phyloP scores from a whole-genome alignment of 1,139 yeast genomes.

The Kurtzmaniella quercitrusa region DNA sequence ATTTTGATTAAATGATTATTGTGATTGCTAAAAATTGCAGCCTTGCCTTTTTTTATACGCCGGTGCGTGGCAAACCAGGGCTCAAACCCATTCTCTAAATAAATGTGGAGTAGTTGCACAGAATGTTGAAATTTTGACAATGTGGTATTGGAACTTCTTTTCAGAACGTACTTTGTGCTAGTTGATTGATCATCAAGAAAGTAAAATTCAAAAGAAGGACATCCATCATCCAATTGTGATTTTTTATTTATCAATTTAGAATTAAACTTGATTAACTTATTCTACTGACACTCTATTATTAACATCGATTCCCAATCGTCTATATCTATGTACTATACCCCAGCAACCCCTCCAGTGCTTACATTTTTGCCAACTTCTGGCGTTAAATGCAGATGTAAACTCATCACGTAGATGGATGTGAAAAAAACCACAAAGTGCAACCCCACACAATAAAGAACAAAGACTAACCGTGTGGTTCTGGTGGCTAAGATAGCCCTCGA shows the following conservation, averaged over 20 bases:
- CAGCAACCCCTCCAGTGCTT: constrained; percentile 38
- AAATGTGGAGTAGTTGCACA: too few species aligned
- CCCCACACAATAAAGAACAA: constrained; percentile 68
- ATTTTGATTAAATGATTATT: not conserved
- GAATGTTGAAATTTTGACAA: too few species aligned
- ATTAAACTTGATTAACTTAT: too few species aligned
- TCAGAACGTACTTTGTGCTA: too few species aligned
- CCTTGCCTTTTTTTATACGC: not conserved
- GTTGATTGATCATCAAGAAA: too few species aligned
- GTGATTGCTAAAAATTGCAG: not conserved
- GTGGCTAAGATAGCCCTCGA: constrained; percentile 75
- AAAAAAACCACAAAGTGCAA: constrained; percentile 73
- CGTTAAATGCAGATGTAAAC: constrained; percentile 40
- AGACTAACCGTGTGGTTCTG: constrained; percentile 66
- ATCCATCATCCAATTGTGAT: too few species aligned
- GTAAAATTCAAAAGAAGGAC: too few species aligned
- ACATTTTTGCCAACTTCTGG: constrained; percentile 48
- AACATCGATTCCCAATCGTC: not conserved
- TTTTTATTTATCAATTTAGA: too few species aligned
- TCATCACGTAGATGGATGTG: constrained; percentile 57
- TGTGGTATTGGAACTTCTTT: too few species aligned
- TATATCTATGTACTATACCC: constrained; percentile 5
- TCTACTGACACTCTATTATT: too few species aligned
- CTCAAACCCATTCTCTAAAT: not conserved
- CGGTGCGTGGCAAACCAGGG: not conserved